Base-by-base conservation (phyloP, 805 yeast species). In the Ogataea paradorogensis region DNA sequence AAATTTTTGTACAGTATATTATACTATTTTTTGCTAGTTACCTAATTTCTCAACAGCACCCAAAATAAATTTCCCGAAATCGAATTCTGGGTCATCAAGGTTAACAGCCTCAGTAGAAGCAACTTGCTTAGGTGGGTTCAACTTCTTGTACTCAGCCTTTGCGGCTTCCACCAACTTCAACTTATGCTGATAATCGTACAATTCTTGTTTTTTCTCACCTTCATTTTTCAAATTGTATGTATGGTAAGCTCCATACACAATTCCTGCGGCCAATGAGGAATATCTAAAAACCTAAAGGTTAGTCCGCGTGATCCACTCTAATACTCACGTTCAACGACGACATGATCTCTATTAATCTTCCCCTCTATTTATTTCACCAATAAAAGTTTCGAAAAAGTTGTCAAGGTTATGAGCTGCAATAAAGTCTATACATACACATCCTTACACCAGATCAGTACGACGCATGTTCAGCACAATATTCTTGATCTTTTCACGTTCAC, bases 41-140 rank as follows among this genome's bases (percentile, higher is more conserved):
- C 54, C 66, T 56, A 74, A 58, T 41, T 77, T 74, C 53, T 77
- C 82, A 51, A 84, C 74, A 54, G 83, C 79, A 35, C 78, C 71
- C 60, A 82, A 73, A 55, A 84, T 76, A 34, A 78, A 84, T 50
- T 71, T 69, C 39, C 78, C 96, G 56, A 84, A 76, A 64, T 90
- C 98, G 65, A 88, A 76, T 70, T 89, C 84, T 51, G 95, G 93
- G 67, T 89, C 95, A 58, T 87, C 91, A 62, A 89, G 73, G 69
- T 90, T 76, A 52, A 82, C 63, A 38, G 77, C 74, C n/a, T 72
- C 65, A 34, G 70, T 53, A 22, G 67, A 55, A 43, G 71, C 71
- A 27, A 62, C 64, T 38, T 63, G 63, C 52, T 70, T 70, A 46
- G 73, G 68, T 41, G 69, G 65, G 53, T 69, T 60, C 58, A 79